These are phyloP conservation scores for Phanerochaete carnosa DNA, from an alignment of 768 basidiomycete genomes.

Conservation along the genomic window DNA sequence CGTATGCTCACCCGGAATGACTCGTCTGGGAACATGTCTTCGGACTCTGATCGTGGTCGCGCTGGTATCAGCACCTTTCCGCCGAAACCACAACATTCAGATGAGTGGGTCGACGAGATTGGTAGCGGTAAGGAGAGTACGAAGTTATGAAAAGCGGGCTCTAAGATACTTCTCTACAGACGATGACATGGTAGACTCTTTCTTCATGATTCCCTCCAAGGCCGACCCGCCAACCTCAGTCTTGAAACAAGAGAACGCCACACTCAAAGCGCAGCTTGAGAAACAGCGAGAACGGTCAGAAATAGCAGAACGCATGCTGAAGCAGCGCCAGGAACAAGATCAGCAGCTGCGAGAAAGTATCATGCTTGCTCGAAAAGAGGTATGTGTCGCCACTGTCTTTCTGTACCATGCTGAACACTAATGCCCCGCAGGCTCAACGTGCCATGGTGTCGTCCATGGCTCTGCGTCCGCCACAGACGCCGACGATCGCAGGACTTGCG, in stretches of 20 bases:
- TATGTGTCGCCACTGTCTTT: slow-evolving; percentile 23
- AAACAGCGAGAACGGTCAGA: slow-evolving; percentile 55
- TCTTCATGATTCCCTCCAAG: slow-evolving; percentile 68
- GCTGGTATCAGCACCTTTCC: slow-evolving; percentile 24
- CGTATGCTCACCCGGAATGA: slow-evolving; percentile 27
- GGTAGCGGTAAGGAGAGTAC: slow-evolving; percentile 46
- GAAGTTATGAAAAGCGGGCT: neutral
- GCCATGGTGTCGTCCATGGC: slow-evolving; percentile 70
- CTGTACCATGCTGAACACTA: neutral
- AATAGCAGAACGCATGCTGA: slow-evolving; percentile 58
- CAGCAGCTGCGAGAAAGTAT: slow-evolving; percentile 78
- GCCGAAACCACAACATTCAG: slow-evolving; percentile 25
- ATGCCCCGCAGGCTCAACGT: slow-evolving; percentile 61
- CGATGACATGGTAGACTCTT: slow-evolving; percentile 77
- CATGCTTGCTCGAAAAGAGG: slow-evolving; percentile 67
- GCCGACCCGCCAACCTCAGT: slow-evolving; percentile 45
- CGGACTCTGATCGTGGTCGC: slow-evolving; percentile 16
- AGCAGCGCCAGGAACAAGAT: slow-evolving; percentile 75
- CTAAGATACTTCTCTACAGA: neutral
- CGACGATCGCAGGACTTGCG: slow-evolving; percentile 19
- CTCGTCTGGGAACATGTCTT: slow-evolving; percentile 16
- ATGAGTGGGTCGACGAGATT: slow-evolving; percentile 59
- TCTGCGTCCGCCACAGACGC: slow-evolving; percentile 36
- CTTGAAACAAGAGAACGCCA: slow-evolving; percentile 64
- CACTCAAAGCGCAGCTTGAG: slow-evolving; percentile 60